Evolutionary conservation across 2,329 filamentous ascomycete species (phyloP).

Genomic region (Colletotrichum cereale): DNA sequence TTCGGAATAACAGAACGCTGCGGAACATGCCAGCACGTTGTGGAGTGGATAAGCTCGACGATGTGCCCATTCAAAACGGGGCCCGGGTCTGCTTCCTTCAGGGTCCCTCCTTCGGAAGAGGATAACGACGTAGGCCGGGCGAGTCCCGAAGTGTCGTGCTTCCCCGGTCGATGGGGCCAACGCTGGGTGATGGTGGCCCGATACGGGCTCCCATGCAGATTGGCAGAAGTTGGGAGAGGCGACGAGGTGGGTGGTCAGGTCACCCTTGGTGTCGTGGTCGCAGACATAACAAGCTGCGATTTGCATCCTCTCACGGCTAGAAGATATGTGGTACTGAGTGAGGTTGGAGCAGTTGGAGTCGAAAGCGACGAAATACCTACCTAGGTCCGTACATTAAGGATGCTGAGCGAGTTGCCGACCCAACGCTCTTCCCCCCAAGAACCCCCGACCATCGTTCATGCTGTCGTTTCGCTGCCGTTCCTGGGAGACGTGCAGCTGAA

Average conservation of each 20-base stretch:
- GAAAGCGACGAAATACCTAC: no score
- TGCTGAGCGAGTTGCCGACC: background rate
- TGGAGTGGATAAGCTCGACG: background rate
- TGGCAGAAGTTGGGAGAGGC: conserved; percentile 10
- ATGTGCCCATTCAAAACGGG: conserved; percentile 4
- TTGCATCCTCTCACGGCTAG: background rate
- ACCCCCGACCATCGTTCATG: conserved; percentile 1
- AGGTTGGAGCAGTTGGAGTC: background rate
- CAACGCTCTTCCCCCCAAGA: background rate
- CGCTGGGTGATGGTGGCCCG: background rate
- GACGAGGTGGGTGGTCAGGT: background rate
- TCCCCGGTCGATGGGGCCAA: background rate
- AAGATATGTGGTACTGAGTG: background rate
- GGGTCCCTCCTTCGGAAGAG: conserved; percentile 21
- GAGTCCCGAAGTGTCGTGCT: background rate
- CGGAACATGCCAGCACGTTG: background rate
- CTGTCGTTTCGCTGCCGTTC: conserved; percentile 30
- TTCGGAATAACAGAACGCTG: background rate
- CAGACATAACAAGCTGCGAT: background rate
- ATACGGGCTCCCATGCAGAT: conserved; percentile 8
- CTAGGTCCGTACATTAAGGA: no score
- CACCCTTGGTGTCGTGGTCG: conserved; percentile 25
- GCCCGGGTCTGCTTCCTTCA: conserved; percentile 21
- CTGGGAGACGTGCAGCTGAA: conserved; percentile 6
- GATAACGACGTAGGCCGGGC: background rate